Conservation (phyloP, 768 basidiomycete species). For the Podaxis sp. region DNA sequence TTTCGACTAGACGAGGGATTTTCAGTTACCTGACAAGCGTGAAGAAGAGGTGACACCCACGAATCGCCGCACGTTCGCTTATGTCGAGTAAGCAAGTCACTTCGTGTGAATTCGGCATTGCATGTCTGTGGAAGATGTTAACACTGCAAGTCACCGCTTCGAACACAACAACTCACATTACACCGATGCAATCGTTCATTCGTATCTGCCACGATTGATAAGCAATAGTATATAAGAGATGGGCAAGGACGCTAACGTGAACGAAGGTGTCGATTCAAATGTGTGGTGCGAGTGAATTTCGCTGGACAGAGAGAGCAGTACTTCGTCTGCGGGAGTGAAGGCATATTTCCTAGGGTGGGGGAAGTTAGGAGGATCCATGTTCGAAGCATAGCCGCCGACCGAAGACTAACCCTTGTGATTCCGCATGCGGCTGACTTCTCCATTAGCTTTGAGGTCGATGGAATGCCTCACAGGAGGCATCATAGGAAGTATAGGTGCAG, state of each 20-base stretch:
- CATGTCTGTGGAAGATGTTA: constrained; percentile 47
- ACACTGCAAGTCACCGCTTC: background rate
- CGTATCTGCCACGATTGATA: constrained; percentile 46
- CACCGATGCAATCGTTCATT: constrained; percentile 67
- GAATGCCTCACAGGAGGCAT: constrained; percentile 28
- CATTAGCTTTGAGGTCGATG: constrained; percentile 41
- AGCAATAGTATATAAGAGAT: constrained; percentile 1
- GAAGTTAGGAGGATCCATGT: constrained; percentile 38
- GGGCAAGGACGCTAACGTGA: constrained; percentile 52
- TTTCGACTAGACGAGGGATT: constrained; percentile 30
- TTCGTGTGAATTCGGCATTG: constrained; percentile 69
- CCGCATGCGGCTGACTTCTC: constrained; percentile 42
- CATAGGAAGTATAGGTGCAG: constrained; percentile 27
- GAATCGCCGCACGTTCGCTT: constrained; percentile 70
- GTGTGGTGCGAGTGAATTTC: constrained; percentile 73
- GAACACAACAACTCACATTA: constrained; percentile 41
- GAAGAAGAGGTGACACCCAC: constrained; percentile 40
- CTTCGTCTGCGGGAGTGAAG: constrained; percentile 71
- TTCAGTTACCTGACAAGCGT: background rate
- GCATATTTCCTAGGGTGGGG: constrained; percentile 55
- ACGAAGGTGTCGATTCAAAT: constrained; percentile 70
- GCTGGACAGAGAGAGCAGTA: constrained; percentile 68
- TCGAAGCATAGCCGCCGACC: constrained; percentile 7
- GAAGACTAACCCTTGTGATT: constrained; percentile 38
- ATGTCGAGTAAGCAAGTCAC: constrained; percentile 71